Percentiles rank a stretch among this genome's conserved stretches.
Conservation (phyloP, 106 monocot species). For the Acorus gramineus region DNA sequence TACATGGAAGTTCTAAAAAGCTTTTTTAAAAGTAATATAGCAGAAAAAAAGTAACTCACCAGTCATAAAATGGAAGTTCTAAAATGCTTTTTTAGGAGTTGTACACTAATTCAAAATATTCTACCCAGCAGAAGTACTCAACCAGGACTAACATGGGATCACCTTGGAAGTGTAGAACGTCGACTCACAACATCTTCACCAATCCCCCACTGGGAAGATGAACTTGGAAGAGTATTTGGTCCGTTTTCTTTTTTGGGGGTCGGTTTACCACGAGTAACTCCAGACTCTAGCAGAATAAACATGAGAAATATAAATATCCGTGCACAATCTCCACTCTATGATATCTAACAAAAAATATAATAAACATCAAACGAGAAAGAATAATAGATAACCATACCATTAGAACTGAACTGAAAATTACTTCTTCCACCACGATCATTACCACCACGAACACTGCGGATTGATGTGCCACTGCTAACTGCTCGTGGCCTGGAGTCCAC, state of each 20-base stretch:
- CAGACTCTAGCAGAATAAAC: conserved; percentile 20
- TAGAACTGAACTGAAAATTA: conserved; percentile 27
- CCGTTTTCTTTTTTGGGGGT: conserved; percentile 45
- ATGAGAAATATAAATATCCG: too few relatives aligned
- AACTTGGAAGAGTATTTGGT: conserved; percentile 13
- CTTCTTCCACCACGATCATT: conserved; percentile 30
- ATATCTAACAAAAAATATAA: not conserved
- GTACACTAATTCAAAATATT: too few relatives aligned
- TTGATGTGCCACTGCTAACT: conserved; percentile 19
- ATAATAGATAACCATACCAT: conserved; percentile 16
- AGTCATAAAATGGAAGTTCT: too few relatives aligned
- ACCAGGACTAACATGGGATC: too few relatives aligned
- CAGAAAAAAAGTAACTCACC: too few relatives aligned
- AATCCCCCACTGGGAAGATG: conserved; percentile 3
- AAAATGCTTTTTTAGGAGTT: too few relatives aligned
- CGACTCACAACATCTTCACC: too few relatives aligned
- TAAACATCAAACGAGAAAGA: not conserved
- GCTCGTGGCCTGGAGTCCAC: conserved; percentile 47
- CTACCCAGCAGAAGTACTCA: too few relatives aligned
- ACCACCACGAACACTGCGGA: conserved; percentile 33
- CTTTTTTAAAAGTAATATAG: too few relatives aligned
- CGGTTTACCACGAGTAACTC: conserved; percentile 24
- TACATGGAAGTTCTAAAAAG: too few relatives aligned
- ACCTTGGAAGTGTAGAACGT: too few relatives aligned
- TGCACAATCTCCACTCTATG: too few relatives aligned